These are phyloP conservation scores for Solanum virginianum DNA, from an alignment of 257 asterid genomes.

Conservation along the genomic window DNA sequence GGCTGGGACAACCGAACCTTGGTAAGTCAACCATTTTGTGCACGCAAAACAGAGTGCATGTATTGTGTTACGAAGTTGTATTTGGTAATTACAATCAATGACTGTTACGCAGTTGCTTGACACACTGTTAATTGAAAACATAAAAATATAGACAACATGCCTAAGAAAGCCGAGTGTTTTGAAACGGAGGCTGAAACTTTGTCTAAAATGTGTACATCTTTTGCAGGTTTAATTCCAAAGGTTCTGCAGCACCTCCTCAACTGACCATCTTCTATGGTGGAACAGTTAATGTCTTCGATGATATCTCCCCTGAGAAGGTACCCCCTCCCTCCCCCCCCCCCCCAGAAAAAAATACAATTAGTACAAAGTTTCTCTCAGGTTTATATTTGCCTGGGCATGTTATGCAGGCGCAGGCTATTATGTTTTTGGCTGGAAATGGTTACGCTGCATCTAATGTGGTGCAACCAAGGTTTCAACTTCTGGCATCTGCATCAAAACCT, in stretches of 20 bases:
- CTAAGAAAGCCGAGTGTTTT: not conserved
- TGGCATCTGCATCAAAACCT: slow-evolving; percentile 29
- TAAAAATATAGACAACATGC: not conserved
- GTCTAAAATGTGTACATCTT: not conserved
- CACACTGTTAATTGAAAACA: not conserved
- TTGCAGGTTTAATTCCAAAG: slow-evolving; percentile 33
- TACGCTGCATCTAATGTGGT: slow-evolving; percentile 17
- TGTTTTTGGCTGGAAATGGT: slow-evolving; percentile 56
- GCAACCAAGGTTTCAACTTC: slow-evolving; percentile 27
- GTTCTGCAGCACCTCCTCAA: slow-evolving; percentile 32
- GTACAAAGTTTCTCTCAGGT: not conserved
- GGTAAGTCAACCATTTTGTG: slow-evolving; percentile 21
- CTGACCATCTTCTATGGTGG: slow-evolving; percentile 77
- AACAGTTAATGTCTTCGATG: slow-evolving; percentile 51
- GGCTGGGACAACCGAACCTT: slow-evolving; percentile 34
- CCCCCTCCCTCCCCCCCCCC: not conserved
- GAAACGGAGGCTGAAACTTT: not conserved
- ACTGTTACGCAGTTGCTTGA: not conserved
- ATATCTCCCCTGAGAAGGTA: slow-evolving; percentile 77
- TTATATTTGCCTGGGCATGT: not conserved
- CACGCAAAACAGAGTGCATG: not conserved
- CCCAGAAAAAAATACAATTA: not conserved
- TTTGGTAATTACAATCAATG: not conserved
- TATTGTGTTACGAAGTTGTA: not conserved
- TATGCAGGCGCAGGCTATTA: slow-evolving; percentile 74